phyloP scores from a whole-genome alignment of 345 rosid species.

The Ailanthus altissimus region DNA sequence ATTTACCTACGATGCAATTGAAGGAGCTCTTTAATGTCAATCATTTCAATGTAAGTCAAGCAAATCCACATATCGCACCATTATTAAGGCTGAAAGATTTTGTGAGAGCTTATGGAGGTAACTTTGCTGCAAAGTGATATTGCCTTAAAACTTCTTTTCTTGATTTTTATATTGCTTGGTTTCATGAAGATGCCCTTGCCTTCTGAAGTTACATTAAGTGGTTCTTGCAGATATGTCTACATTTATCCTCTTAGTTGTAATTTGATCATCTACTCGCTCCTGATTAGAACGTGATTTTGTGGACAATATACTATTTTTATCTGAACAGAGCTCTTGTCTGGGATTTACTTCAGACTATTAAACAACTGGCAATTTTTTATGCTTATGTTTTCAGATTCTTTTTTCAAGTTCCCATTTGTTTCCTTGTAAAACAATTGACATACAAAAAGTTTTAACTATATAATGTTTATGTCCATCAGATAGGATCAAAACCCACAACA shows the following conservation, averaged over 20 bases:
- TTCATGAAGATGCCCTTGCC: not conserved
- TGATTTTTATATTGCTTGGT: not conserved
- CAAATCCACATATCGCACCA: slow-evolving; percentile 97
- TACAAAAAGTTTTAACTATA: not conserved
- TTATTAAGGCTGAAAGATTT: slow-evolving; percentile 76
- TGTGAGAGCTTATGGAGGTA: slow-evolving; percentile 85
- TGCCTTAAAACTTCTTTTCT: not conserved
- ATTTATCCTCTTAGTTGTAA: not conserved
- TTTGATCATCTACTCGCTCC: not conserved
- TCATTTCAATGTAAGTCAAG: slow-evolving; percentile 96
- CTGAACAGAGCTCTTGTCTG: not conserved
- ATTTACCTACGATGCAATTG: slow-evolving; percentile 97
- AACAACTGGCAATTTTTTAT: not conserved
- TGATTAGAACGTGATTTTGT: not conserved
- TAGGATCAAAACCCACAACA: not conserved
- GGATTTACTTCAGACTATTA: slow-evolving; percentile 1
- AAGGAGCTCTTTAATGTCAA: slow-evolving; percentile 96
- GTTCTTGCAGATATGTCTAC: not conserved
- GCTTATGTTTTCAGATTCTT: not conserved
- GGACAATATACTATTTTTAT: not conserved
- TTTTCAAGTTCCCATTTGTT: not conserved
- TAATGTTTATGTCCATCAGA: not conserved
- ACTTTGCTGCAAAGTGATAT: slow-evolving; percentile 82
- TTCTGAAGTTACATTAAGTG: not conserved
- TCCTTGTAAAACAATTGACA: not conserved